phyloP scores from a whole-genome alignment of 768 basidiomycete species.

The Suillus bovinus region DNA sequence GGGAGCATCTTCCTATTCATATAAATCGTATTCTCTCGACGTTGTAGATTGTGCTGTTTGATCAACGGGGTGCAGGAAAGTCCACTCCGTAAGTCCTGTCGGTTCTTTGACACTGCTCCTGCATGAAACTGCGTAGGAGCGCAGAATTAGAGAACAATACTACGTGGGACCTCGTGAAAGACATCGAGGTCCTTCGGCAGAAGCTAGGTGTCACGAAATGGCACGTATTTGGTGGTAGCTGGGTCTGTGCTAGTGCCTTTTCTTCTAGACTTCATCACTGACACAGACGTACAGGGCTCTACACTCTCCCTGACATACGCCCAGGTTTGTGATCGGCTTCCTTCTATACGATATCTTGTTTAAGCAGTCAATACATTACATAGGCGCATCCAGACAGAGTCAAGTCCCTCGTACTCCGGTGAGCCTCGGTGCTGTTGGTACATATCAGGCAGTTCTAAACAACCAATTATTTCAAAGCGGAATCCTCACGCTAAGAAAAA shows the following conservation, averaged over 20 bases:
- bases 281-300: conserved; percentile 56
- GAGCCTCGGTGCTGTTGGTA: conserved; percentile 13
- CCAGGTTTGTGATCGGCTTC: conserved; percentile 47
- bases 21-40: not conserved
- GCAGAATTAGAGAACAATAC: conserved; percentile 86
- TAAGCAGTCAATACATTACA: not conserved
- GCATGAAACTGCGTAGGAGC: conserved; percentile 42
- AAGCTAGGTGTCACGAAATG: conserved; percentile 80
- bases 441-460: not conserved
- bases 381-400: conserved; percentile 83
- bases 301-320: conserved; percentile 86
- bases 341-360: not conserved
- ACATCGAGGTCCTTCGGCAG: conserved; percentile 81
- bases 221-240: conserved; percentile 95
- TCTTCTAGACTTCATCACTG: not conserved
- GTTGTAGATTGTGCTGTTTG: conserved; percentile 76
- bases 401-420: conserved; percentile 78
- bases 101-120: not conserved
- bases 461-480: conserved; percentile 49
- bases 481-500: conserved; percentile 84
- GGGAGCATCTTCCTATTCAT: conserved; percentile 1
- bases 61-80: conserved; percentile 88
- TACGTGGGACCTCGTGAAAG: conserved; percentile 91
- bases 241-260: conserved; percentile 49
- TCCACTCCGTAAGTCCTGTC: conserved; percentile 67